Evolutionary conservation across 345 rosid species (phyloP).

Genomic region (Combretum micranthum): DNA sequence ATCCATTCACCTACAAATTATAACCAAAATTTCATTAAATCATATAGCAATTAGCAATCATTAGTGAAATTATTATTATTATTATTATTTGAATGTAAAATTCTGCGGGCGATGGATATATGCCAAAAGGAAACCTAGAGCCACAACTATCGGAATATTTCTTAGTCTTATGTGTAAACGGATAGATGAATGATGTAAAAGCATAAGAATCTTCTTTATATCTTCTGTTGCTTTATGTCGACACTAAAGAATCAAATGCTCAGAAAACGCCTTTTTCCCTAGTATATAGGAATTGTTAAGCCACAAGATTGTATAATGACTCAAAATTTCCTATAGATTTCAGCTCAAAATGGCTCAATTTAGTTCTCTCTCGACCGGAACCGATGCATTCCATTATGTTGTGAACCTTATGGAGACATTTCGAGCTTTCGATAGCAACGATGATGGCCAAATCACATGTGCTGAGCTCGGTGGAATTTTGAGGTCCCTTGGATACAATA

Average conservation of each 20-base stretch:
- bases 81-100: too few relatives aligned
- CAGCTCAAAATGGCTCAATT: constrained; percentile 30
- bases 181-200: background rate
- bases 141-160: background rate
- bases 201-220: background rate
- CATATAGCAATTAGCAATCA: too few relatives aligned
- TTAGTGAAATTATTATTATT: too few relatives aligned
- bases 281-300: background rate
- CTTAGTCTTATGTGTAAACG: background rate
- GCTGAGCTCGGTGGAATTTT: constrained; percentile 53
- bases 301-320: background rate
- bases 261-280: background rate
- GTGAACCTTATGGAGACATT: constrained; percentile 47
- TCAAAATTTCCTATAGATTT: background rate
- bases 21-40: too few relatives aligned
- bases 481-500: constrained; percentile 43
- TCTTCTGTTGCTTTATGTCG: constrained; percentile 4
- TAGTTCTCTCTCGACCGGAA: constrained; percentile 25
- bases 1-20: too few relatives aligned
- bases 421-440: constrained; percentile 50
- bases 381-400: constrained; percentile 41
- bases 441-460: constrained; percentile 43
- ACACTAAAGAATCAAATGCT: background rate
- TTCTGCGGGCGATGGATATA: too few relatives aligned
- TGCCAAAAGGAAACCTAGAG: too few relatives aligned